A percentile compares a stretch with the other conserved stretches of the same genome.
phyloP scores from a whole-genome alignment of 306 rosid species.

The Macrotyloma uniflorum region DNA sequence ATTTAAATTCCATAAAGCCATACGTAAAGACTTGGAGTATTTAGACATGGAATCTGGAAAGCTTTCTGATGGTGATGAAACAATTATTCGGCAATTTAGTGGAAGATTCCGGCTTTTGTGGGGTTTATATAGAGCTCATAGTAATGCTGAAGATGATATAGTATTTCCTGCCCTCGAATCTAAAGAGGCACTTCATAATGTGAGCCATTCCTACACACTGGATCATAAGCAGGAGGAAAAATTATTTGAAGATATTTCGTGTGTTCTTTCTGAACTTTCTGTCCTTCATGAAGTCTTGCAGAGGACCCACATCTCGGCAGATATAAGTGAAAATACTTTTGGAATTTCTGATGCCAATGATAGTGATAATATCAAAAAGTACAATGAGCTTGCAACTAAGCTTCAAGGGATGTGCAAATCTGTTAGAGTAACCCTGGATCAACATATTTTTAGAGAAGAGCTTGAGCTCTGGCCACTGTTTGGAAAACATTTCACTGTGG shows the following conservation, averaged over 20 bases:
- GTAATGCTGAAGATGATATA: constrained; percentile 99
- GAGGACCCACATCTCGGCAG: constrained; percentile 46
- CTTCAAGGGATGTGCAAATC: constrained; percentile 99
- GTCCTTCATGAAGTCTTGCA: constrained; percentile 71
- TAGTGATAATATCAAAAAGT: constrained; percentile 62
- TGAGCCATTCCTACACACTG: constrained; percentile 91
- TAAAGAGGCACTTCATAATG: constrained; percentile 95
- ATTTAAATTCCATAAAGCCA: constrained; percentile 97
- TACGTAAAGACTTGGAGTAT: constrained; percentile 97
- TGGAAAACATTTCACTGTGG: constrained; percentile 90
- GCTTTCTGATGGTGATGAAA: constrained; percentile 83
- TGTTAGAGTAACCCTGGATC: constrained; percentile 86
- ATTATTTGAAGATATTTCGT: constrained; percentile 85
- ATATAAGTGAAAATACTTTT: constrained; percentile 45
- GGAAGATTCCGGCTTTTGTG: constrained; percentile 98
- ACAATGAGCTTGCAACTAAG: constrained; percentile 88
- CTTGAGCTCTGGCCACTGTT: constrained; percentile 97
- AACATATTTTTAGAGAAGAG: constrained; percentile 97
- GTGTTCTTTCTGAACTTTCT: constrained; percentile 87
- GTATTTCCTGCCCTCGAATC: constrained; percentile 98
- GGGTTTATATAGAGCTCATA: constrained; percentile 99
- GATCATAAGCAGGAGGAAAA: constrained; percentile 98
- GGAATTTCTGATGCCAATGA: constrained; percentile 45
- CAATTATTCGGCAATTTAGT: constrained; percentile 71
- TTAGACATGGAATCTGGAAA: constrained; percentile 97